These are phyloP conservation scores for Marasmius sp. DNA, from an alignment of 1,284 basidiomycete genomes.

Conservation along the genomic window DNA sequence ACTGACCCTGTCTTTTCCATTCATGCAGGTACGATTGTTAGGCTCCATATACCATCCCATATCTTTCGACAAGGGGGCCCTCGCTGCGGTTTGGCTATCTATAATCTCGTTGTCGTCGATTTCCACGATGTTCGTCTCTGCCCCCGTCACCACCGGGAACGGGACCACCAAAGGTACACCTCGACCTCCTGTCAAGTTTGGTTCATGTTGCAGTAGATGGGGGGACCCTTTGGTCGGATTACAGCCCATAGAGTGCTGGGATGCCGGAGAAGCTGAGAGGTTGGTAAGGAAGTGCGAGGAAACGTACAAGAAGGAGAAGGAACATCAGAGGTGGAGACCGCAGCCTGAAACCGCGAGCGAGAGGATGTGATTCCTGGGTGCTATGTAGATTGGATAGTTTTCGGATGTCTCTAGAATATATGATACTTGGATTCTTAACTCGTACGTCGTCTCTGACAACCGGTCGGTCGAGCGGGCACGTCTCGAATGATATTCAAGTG, in stretches of 20 bases:
- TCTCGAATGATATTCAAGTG: too few relatives aligned
- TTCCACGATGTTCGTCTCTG: conserved; percentile 26
- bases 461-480: too few relatives aligned
- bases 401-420: too few relatives aligned
- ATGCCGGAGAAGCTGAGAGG: conserved; percentile 40
- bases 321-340: not conserved
- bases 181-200: conserved; percentile 44
- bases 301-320: conserved; percentile 35
- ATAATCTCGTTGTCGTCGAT: conserved; percentile 53
- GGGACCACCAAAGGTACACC: conserved; percentile 7
- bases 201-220: conserved; percentile 54
- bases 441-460: too few relatives aligned
- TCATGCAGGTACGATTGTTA: conserved; percentile 56
- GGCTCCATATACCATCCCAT: conserved; percentile 70
- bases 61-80: conserved; percentile 57
- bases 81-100: conserved; percentile 63
- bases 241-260: conserved; percentile 50
- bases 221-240: conserved; percentile 54
- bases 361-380: not conserved
- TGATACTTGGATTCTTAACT: too few relatives aligned
- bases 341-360: not conserved
- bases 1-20: not conserved
- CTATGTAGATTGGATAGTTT: too few relatives aligned
- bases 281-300: conserved; percentile 58
- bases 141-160: conserved; percentile 6